These are phyloP conservation scores for Guillardia theta DNA, from an alignment of 78 protist species.

Conservation along the genomic window DNA sequence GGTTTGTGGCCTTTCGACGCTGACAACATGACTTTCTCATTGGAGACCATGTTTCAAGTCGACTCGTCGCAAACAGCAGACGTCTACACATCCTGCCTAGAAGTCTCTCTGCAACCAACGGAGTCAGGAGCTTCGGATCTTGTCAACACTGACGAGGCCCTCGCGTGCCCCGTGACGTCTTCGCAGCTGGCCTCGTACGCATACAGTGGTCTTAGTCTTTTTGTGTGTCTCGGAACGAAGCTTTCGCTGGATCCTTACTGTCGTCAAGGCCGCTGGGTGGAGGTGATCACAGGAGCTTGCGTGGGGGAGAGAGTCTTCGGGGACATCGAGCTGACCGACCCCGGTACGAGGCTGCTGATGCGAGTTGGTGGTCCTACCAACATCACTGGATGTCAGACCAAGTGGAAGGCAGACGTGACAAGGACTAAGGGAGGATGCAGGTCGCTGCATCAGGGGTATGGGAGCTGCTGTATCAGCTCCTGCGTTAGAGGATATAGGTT, in stretches of 20 bases:
- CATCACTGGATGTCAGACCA: not conserved
- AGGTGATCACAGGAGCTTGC: not conserved
- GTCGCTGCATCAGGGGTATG: not conserved
- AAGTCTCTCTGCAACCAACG: not conserved
- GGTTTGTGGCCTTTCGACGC: not conserved
- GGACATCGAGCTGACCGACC: not conserved
- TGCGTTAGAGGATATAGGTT: not conserved
- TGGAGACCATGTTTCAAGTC: slow-evolving; percentile 17
- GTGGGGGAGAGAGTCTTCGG: not conserved
- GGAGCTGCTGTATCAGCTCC: not conserved
- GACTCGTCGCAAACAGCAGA: not conserved
- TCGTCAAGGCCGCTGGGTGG: not conserved
- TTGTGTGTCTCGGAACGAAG: not conserved
- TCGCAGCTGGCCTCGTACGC: not conserved
- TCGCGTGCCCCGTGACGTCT: not conserved
- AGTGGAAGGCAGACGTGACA: not conserved
- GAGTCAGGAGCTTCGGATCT: not conserved
- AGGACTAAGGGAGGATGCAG: not conserved
- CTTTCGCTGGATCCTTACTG: not conserved
- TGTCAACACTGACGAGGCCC: not conserved
- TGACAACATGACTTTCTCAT: not conserved
- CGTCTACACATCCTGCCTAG: not conserved
- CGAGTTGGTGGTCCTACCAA: not conserved
- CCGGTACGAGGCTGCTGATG: not conserved
- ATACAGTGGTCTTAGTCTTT: not conserved